Evolutionary conservation across 768 basidiomycete species (phyloP), one percentile per base, ranked within the genome.

Genomic region (Podaxis sp.): DNA sequence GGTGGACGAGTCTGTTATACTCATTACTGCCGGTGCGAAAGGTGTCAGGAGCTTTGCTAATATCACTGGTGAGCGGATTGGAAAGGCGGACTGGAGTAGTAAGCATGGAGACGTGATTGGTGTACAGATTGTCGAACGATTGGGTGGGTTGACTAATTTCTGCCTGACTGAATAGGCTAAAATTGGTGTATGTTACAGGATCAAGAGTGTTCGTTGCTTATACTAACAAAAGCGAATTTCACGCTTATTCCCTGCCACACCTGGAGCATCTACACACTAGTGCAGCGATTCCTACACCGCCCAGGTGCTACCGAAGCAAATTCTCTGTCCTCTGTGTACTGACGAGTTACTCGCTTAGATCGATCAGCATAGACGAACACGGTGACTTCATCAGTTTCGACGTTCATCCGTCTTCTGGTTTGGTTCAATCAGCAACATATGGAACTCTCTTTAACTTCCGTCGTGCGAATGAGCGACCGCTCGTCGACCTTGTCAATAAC

Each of bases 61-160:
- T 67, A 77, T 92, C 40, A 85, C 78, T 52, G 92, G 92, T 2
- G 85, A 90, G 13, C 79, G 84, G 51, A 72, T 93, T 19, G 85
- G 81, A 3, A 90, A 85, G 71, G 82, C 79, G 1, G 90, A 93
- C 19, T 87, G 90, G 86, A 76, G 77, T 19, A 71, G 68, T 48
- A 86, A 85, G 67, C 68, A 71, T 13, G 88, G 87, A 8, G 72
- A 72, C 6, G 82, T 87, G 11, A 75, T 81, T 28, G 72, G 75
- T 44, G 80, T 79, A 6, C 81, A 87, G 52, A 77, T 90, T 15
- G 77, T 93, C 3, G 84, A 85, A 59, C 84, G 82, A 67, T 79
- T 85, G 67, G 85, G 92, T 90, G 68, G 8, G 40, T 55, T 7
- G 8, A 19, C 30, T 22, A 26, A 53, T 52, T 15, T 42, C 11